These are phyloP conservation scores for Panellus pusillus DNA, from an alignment of 768 basidiomycete species.

Conservation along the genomic window DNA sequence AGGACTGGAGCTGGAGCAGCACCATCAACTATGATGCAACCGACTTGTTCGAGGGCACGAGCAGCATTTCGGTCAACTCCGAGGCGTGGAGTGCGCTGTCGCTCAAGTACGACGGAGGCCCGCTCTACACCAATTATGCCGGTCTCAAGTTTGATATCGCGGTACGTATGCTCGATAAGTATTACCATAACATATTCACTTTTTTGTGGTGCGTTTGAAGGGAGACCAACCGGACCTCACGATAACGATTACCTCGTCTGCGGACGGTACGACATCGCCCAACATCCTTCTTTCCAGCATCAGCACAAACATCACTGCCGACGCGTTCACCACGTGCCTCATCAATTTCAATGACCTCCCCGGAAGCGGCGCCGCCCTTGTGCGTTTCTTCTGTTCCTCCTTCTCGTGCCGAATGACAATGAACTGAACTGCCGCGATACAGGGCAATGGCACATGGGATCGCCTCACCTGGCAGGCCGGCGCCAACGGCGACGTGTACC, in stretches of 20 bases:
- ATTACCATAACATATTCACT: neutral
- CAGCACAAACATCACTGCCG: constrained; percentile 36
- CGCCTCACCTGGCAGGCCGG: constrained; percentile 50
- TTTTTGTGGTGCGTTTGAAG: constrained; percentile 21
- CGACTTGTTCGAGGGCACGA: constrained; percentile 41
- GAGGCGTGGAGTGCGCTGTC: constrained; percentile 45
- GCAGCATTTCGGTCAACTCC: constrained; percentile 46
- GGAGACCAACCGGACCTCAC: constrained; percentile 46
- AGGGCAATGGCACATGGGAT: constrained; percentile 48
- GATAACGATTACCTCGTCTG: constrained; percentile 40
- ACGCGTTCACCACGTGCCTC: constrained; percentile 42
- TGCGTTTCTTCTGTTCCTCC: constrained; percentile 12
- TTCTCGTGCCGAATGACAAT: neutral
- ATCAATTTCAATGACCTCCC: constrained; percentile 50
- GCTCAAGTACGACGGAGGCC: constrained; percentile 38
- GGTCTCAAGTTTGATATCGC: constrained; percentile 54
- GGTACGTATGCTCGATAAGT: constrained; percentile 26
- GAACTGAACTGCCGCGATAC: neutral
- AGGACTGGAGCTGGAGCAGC: constrained; percentile 54
- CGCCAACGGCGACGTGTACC: constrained; percentile 47
- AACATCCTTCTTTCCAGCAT: constrained; percentile 44
- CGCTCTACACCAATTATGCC: constrained; percentile 40
- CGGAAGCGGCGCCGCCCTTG: constrained; percentile 39
- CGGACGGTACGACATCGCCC: constrained; percentile 37
- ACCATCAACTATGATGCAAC: constrained; percentile 44